Percentiles rank a stretch among this genome's conserved stretches.
Conservation (phyloP, 208 protist species). For the Acanthamoeba polyphaga region DNA sequence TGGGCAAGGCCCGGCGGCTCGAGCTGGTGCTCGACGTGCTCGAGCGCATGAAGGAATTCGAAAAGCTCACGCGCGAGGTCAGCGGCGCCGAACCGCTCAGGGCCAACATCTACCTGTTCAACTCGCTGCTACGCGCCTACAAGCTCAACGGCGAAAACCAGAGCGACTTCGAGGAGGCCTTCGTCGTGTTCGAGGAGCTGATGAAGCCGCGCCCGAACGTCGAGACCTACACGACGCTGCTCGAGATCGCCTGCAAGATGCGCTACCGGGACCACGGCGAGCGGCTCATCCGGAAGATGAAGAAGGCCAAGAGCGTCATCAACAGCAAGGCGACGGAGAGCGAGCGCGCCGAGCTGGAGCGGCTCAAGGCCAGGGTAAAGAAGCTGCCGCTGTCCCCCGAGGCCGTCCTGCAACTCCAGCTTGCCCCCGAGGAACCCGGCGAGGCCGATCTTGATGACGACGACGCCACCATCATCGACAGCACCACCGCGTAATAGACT, state of each 20-base stretch:
- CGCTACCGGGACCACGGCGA: conserved; percentile 48
- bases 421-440: background rate
- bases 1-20: background rate
- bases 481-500: background rate
- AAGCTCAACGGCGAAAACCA: conserved; percentile 52
- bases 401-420: background rate
- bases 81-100: background rate
- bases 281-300: background rate
- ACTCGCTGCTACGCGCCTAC: conserved; percentile 51
- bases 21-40: conserved; percentile 59
- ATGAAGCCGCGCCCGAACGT: conserved; percentile 2
- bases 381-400: conserved; percentile 37
- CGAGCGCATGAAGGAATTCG: conserved; percentile 49
- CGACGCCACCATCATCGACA: background rate
- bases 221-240: conserved; percentile 54
- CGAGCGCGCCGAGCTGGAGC: conserved; percentile 29
- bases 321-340: background rate
- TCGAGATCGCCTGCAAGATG: conserved; percentile 47
- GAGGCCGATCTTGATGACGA: background rate
- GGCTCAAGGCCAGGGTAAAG: conserved; percentile 5
- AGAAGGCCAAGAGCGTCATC: background rate
- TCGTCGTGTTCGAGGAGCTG: conserved; percentile 33
- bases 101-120: conserved; percentile 52
- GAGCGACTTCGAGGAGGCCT: conserved; percentile 51
- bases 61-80: background rate